Conservation (phyloP, 495 filamentous ascomycete genomes). For the Hypoxylon perforatum region DNA sequence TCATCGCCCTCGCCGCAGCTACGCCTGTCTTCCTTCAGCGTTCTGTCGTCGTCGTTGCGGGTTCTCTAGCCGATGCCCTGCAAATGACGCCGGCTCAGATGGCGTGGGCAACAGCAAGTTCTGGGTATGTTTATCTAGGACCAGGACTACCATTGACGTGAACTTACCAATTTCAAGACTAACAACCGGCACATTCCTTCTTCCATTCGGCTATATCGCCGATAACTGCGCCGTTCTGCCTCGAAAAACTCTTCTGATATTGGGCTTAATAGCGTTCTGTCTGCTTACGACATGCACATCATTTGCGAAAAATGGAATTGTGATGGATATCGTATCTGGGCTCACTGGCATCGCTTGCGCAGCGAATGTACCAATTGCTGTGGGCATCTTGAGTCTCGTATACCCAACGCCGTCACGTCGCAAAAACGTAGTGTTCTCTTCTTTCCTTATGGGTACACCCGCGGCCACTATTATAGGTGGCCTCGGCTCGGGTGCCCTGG, state of each 20-base stretch:
- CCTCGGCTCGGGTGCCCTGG: slow-evolving; percentile 67
- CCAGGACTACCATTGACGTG: background rate
- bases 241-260: slow-evolving; percentile 66
- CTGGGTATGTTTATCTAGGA: slow-evolving; percentile 55
- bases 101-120: slow-evolving; percentile 69
- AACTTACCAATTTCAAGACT: slow-evolving; percentile 42
- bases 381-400: slow-evolving; percentile 67
- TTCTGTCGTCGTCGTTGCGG: slow-evolving; percentile 67
- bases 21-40: slow-evolving; percentile 68
- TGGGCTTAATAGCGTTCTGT: slow-evolving; percentile 65
- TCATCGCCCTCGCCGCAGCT: slow-evolving; percentile 72
- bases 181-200: slow-evolving; percentile 67
- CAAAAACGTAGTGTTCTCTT: slow-evolving; percentile 72
- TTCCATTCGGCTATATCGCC: slow-evolving; percentile 71
- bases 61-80: slow-evolving; percentile 67
- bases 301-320: slow-evolving; percentile 63
- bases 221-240: slow-evolving; percentile 64
- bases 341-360: slow-evolving; percentile 69
- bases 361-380: slow-evolving; percentile 67
- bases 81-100: slow-evolving; percentile 70
- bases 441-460: slow-evolving; percentile 72
- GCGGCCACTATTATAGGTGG: slow-evolving; percentile 70
- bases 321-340: slow-evolving; percentile 68
- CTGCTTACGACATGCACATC: slow-evolving; percentile 63
- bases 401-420: slow-evolving; percentile 62